Base-by-base conservation (phyloP, 2,329 filamentous ascomycete genomes). In the Cryphonectria japonica region DNA sequence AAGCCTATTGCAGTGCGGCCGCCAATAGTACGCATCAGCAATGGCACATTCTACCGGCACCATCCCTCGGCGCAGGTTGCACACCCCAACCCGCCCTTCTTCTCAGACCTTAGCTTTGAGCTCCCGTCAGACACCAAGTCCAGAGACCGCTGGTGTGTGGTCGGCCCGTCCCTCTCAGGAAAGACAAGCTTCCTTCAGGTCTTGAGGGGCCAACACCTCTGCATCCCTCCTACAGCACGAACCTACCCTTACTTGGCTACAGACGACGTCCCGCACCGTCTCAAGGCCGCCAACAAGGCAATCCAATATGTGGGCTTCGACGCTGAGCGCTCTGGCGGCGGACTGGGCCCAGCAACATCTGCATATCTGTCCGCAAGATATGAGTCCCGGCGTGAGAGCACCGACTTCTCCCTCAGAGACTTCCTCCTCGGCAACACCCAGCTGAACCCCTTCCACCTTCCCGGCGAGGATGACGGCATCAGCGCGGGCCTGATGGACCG, bases 251-350 rank as follows among this genome's bases (percentile, higher is more conserved):
- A 92, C 78, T 86, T 98, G 2, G 87, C 91, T 19, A 88, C 87
- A 2, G 85, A 88, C 64, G 85, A 86, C 7, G 86, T 93, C 8
- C 82, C 87, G 2, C 75, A 82, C 32, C 82, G 84, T 2, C 80
- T 93, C 64, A 86, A 88, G 61, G 87, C 84, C 67, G 89, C 92
- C 0, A 84, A 85, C 16, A 85, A 86, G 74, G 94, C 94, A 0
- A 92, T 99, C 71, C 91, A 91, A 75, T 95, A 97, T 83, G 94
- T 98, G 13, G 95, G 96, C 0, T 98, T 98, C 77, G 93, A 94
- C 77, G 90, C 89, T 2, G 92, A 95, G 75, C 86, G 89, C 37
- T 86, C 86, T 7, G 82, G 85, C 65, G 82, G 88, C 19, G 76
- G 78, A 0, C 82, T 87, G 7, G 85, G 87, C 1, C 83, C 83